Percentiles rank a stretch among this genome's conserved stretches.
Conservation (phyloP, 1,139 yeast species). For the Kodamaea plutei region DNA sequence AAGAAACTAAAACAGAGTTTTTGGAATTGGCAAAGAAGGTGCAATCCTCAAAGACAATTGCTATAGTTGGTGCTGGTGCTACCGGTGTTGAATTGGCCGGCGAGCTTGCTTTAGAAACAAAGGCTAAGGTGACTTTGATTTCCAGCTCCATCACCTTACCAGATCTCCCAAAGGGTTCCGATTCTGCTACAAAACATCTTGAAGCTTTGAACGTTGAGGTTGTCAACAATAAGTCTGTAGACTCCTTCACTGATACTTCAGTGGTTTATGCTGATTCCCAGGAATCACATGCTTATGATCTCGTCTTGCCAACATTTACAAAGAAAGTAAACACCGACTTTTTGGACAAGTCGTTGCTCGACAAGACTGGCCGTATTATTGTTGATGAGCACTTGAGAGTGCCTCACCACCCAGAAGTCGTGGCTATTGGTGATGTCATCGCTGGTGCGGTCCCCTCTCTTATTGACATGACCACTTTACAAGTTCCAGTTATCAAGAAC, state of each 20-base stretch:
- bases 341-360: constrained; percentile 9
- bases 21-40: constrained; percentile 14
- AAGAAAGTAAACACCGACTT: constrained; percentile 25
- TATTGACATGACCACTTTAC: constrained; percentile 24
- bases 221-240: constrained; percentile 18
- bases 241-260: constrained; percentile 7
- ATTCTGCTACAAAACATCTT: constrained; percentile 19
- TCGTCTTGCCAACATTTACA: constrained; percentile 22
- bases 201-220: constrained; percentile 22
- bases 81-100: constrained; percentile 40
- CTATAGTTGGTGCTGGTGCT: constrained; percentile 38
- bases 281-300: constrained; percentile 21
- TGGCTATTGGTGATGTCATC: constrained; percentile 33
- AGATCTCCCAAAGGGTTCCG: constrained; percentile 11
- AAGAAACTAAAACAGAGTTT: constrained; percentile 13
- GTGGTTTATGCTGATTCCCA: constrained; percentile 12
- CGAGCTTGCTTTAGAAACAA: constrained; percentile 25
- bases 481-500: constrained; percentile 17
- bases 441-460: constrained; percentile 20
- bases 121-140: constrained; percentile 21
- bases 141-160: constrained; percentile 23
- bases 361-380: constrained; percentile 13
- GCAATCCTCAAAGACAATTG: constrained; percentile 22
- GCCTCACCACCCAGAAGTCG: constrained; percentile 20
- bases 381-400: constrained; percentile 26